Base-by-base conservation (phyloP, 495 filamentous ascomycete genomes). In the Tuber borchii region DNA sequence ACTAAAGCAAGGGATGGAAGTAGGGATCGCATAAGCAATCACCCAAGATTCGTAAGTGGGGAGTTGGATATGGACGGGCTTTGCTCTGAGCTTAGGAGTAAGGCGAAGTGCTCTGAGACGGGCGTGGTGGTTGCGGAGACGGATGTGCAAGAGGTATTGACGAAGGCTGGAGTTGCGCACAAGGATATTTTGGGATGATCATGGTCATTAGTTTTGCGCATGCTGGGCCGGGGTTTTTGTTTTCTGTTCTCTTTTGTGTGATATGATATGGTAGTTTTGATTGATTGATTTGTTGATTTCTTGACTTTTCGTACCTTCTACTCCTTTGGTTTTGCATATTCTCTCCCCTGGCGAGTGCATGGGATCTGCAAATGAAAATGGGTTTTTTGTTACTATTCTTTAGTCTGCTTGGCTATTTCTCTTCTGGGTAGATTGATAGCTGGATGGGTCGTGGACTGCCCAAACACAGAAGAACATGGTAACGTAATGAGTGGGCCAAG, bases 101-200 rank as follows among this genome's bases (percentile, higher is more conserved):
- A 99, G 85, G 96, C 96, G 69, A 94, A 94, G 83, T 99, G 96
- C 83, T 96, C 93, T 2, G 95, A 96, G 82, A 89, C 87, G 40
- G 95, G 95, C 42, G 92, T 95, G n/a, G 93, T 97, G 37, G 91
- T 99, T 71, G 91, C 93, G 79, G 89, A 97, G 85, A 90, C 89
- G 65, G 93, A 97, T 83, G 95, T 97, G 80, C 90, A 97, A 81
- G 87, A 87, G 71, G 92, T 94, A 74, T 87, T 96, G 86, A 90
- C 88, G 42, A 88, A 87, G 70, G 80, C 75, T 61, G 76, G 81
- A n/a, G 75, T 82, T 39, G 74, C 77, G 42, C 71, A 68, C 1
- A 48, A 70, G 10, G 78, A 76, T 51, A 43, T 76, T 69, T 61
- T 76, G 42, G 71, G 34, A 20, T 44, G 71, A 72, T 72, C 14